Base-by-base conservation (phyloP, 768 basidiomycete genomes). In the Tricholoma saponaceum region DNA sequence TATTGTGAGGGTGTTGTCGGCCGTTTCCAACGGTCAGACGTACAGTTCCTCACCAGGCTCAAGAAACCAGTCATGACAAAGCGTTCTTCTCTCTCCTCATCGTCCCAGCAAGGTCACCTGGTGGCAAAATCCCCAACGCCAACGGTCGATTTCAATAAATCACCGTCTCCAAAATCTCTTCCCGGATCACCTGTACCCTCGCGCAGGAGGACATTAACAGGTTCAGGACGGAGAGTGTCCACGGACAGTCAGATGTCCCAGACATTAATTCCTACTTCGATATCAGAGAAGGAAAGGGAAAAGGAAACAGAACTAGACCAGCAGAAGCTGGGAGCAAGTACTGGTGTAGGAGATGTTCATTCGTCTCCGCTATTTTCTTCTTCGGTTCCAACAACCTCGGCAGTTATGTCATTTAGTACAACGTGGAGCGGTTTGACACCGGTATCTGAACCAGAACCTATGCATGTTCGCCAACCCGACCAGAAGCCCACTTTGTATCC, bases 1-100 rank as follows among this genome's bases (percentile, higher is more conserved):
- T 89, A 86, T 62, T 95, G 92, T 66, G 92, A 95, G 72, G 92
- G 87, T 53, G 89, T 94, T 53, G 88, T 94, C 2, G 92, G 92
- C 9, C 79, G 83, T 5, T 93, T 95, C 66, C 72, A 73, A 16
- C 84, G 80, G 0, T 61, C 69, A 20, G 74, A 86, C 57, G 92
- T 95, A 9, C 80, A 74, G 6, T 90, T 93, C 65, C 84, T 84
- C 58, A 76, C 80, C 2, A 88, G 84, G 62, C 80, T 95, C 59
- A 94, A 95, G 76, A 85, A 83, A 54, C 88, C 90, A 0, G 75
- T 94, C 60, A 86, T 88, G 78, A 81, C 89, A 3, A 91, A 89
- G 70, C 82, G 90, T 1, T 73, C 76, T 1, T 83, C 81, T 57
- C 75, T 60, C 22, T 62, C 61, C 5, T 58, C 63, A 2, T 56